A percentile compares a stretch with the other conserved stretches of the same genome.
Evolutionary conservation across 2,329 filamentous ascomycete species (phyloP).

Genomic region (Fusarium liriodendri): DNA sequence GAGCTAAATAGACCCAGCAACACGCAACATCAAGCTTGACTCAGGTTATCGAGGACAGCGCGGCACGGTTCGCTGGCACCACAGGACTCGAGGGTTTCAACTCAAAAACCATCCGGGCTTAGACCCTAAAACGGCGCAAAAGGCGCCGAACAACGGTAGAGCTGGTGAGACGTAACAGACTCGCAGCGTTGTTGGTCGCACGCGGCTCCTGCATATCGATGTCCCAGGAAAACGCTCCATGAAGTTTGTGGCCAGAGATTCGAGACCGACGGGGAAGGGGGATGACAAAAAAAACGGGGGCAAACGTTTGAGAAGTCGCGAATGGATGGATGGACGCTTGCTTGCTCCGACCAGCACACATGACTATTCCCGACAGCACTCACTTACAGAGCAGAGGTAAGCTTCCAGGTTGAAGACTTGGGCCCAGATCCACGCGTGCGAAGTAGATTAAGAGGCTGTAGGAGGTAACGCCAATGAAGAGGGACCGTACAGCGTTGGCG

Average conservation of each 20-base stretch:
- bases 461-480: slow-evolving; percentile 5
- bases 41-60: slow-evolving; percentile 16
- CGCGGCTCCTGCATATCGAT: slow-evolving; percentile 5
- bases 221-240: slow-evolving; percentile 6
- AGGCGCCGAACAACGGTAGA: slow-evolving; percentile 9
- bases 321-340: slow-evolving; percentile 1
- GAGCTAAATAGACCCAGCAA: not conserved
- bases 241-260: slow-evolving; percentile 4
- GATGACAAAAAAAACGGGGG: slow-evolving; percentile 7
- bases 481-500: slow-evolving; percentile 13
- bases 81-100: slow-evolving; percentile 19
- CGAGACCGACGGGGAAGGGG: slow-evolving; percentile 5
- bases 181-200: slow-evolving; percentile 13
- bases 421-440: slow-evolving; percentile 5
- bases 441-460: slow-evolving; percentile 16
- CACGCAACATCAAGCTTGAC: not conserved
- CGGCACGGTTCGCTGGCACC: slow-evolving; percentile 22
- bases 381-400: slow-evolving; percentile 24
- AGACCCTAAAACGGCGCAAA: slow-evolving; percentile 24
- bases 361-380: slow-evolving; percentile 16
- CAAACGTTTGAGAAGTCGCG: slow-evolving; percentile 11
- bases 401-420: not conserved
- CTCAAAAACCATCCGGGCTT: slow-evolving; percentile 20
- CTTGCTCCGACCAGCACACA: not conserved
- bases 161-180: slow-evolving; percentile 9